Evolutionary conservation across 257 asterid species (phyloP).

Genomic region (Primulina tabacum): DNA sequence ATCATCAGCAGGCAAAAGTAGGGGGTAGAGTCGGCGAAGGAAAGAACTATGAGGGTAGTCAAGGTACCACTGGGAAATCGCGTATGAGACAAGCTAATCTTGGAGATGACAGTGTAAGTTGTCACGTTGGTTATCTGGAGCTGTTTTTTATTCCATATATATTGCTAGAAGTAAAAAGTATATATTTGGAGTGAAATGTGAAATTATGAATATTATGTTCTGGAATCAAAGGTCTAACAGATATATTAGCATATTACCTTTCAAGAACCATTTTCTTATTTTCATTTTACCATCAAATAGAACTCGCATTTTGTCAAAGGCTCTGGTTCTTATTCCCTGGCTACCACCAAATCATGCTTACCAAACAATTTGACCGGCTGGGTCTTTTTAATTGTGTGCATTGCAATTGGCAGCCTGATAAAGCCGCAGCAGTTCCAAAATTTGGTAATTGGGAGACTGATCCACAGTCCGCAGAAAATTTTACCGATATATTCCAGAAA

Average conservation of each 20-base stretch:
- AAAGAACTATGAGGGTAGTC: slow-evolving; percentile 36
- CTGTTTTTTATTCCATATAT: neutral
- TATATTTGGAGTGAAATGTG: neutral
- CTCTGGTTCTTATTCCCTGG: neutral
- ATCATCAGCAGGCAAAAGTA: slow-evolving; percentile 38
- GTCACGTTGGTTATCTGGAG: slow-evolving; percentile 3
- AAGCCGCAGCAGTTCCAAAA: slow-evolving; percentile 64
- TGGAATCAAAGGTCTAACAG: too few relatives aligned
- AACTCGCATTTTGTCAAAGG: neutral
- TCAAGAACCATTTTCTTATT: neutral
- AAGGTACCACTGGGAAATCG: slow-evolving; percentile 33
- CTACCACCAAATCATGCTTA: neutral
- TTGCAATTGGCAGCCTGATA: slow-evolving; percentile 39
- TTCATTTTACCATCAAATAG: neutral
- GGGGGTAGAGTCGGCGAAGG: slow-evolving; percentile 46
- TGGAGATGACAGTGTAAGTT: slow-evolving; percentile 35
- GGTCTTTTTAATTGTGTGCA: neutral
- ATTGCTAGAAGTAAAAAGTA: neutral
- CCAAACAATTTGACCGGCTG: neutral
- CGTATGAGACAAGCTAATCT: slow-evolving; percentile 30
- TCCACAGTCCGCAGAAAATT: slow-evolving; percentile 63
- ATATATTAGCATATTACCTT: neutral
- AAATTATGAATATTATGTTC: too few relatives aligned
- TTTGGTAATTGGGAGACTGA: slow-evolving; percentile 72
- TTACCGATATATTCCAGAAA: slow-evolving; percentile 54